Conservation (phyloP, 768 basidiomycete species). For the Tricholoma terreum region DNA sequence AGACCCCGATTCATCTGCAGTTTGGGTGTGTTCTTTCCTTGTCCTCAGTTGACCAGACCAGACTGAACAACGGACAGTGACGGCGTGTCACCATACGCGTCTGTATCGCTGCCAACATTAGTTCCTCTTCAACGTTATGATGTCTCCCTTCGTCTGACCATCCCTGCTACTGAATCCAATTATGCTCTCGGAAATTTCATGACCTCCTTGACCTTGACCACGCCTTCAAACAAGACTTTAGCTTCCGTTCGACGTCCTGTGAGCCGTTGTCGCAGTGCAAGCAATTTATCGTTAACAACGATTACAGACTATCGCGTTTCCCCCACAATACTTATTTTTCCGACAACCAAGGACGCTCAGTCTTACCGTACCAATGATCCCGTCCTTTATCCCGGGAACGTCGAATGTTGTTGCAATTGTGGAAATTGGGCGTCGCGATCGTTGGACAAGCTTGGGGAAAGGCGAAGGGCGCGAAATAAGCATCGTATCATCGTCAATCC, state of each 20-base stretch:
- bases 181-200: conserved; percentile 83
- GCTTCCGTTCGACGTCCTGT: conserved; percentile 62
- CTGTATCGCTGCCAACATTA: conserved; percentile 47
- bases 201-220: conserved; percentile 59
- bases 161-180: conserved; percentile 68
- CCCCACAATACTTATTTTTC: conserved; percentile 39
- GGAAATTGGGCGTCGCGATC: conserved; percentile 72
- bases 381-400: conserved; percentile 47
- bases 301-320: conserved; percentile 56
- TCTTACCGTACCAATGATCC: conserved; percentile 57
- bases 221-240: conserved; percentile 62
- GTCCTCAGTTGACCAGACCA: not conserved
- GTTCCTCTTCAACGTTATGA: conserved; percentile 70
- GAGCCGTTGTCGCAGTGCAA: conserved; percentile 25
- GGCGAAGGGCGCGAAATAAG: conserved; percentile 75
- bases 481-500: conserved; percentile 58
- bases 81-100: conserved; percentile 61
- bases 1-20: conserved; percentile 65
- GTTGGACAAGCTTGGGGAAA: conserved; percentile 65
- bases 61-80: conserved; percentile 43
- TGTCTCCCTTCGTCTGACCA: conserved; percentile 59
- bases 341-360: conserved; percentile 38
- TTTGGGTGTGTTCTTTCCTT: conserved; percentile 59
- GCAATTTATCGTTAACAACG: not conserved
- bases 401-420: conserved; percentile 54